Evolutionary conservation across 805 yeast species (phyloP), one percentile per base, ranked within the genome.

Genomic region (Maudiozyma turicensis): DNA sequence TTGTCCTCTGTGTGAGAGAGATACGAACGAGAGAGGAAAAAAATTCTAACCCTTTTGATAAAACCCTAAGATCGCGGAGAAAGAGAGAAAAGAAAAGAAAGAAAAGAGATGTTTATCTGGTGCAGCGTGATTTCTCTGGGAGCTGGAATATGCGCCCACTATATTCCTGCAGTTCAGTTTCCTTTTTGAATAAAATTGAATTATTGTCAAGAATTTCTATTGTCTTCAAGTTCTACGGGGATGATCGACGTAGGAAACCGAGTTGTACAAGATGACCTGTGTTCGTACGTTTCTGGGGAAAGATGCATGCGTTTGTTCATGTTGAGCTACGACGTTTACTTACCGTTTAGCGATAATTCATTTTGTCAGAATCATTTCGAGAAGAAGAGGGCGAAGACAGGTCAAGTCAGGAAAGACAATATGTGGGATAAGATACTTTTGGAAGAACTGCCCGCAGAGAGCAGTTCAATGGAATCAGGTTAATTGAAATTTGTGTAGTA

Each of bases 221-320:
- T 13, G 6, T 35, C 4, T 35, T 11, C 4, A 15, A 35, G 13
- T 35, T 8, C 8, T 35, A n/a, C 38, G 38, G 13, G 30, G 29
- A 39, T 39, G 42, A 39, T 39, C 42, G 14, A 20, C 42, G 42
- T 28, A 39, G 42, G 42, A 39, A 39, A 28, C 13, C 8, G 6
- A 13, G 30, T 20, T 39, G 28, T 28, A 20, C 30, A 7, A 30
- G 8, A 26, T 7, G 28, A 39, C 8, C 30, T 39, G 42, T 8
- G 42, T 39, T 26, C 42, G 42, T 39, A 39, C 29, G 11, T 20
- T 39, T 39, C 42, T 39, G 42, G 42, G 42, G 42, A 39, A 39
- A 11, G 29, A 11, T 39, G 42, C 42, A 39, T 38, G 40, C 15
- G 15, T 9, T n/a, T n/a, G 15, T 28, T 11, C 30, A 30, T 30